Evolutionary conservation across 1,284 basidiomycete genomes (phyloP).

Genomic region (Cutaneotrichosporon cavernicola): DNA sequence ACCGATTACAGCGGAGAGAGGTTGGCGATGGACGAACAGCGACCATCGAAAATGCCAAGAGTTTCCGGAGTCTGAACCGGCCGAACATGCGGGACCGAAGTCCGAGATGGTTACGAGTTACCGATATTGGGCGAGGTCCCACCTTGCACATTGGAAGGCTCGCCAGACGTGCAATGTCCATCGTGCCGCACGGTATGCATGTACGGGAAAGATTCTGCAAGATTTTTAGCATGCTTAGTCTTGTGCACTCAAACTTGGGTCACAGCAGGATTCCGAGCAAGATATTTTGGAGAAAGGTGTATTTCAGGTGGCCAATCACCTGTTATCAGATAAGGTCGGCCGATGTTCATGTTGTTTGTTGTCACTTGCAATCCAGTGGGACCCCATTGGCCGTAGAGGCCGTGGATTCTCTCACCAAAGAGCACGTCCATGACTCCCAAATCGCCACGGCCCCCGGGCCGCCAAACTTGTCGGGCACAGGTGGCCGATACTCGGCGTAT

Average conservation of each 20-base stretch:
- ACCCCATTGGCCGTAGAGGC: no score
- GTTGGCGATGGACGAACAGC: neutral
- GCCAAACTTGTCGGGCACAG: no score
- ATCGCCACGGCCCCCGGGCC: no score
- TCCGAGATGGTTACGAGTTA: neutral
- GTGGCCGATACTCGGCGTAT: no score
- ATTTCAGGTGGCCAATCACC: neutral
- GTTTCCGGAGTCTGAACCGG: neutral
- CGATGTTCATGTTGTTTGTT: neutral
- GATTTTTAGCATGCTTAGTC: neutral
- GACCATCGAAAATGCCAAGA: neutral
- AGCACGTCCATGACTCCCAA: no score
- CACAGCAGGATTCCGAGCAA: no score
- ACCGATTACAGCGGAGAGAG: neutral
- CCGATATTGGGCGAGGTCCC: neutral
- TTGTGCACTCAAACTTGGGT: neutral
- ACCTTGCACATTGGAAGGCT: neutral
- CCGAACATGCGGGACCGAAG: neutral
- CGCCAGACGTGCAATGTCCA: neutral
- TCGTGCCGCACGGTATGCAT: neutral
- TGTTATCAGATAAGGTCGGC: constrained; percentile 7
- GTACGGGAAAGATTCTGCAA: no score
- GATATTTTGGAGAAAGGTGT: neutral
- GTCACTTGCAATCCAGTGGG: no score
- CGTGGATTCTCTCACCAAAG: no score